These are phyloP conservation scores for Eucalyptus curtisii DNA, from an alignment of 345 rosid species.

Conservation along the genomic window DNA sequence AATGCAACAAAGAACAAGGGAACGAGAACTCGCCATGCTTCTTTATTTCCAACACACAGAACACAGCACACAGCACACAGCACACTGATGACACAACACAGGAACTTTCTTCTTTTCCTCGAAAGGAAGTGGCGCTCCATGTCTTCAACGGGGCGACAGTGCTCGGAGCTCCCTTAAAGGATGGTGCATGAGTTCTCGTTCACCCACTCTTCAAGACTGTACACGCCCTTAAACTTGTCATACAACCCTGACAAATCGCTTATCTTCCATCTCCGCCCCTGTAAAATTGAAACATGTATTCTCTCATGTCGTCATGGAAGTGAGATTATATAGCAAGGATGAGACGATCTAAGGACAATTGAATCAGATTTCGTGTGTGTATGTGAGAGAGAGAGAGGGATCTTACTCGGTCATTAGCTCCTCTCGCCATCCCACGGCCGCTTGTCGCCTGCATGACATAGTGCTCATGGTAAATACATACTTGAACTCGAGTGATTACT, in stretches of 20 bases:
- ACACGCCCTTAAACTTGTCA: not conserved
- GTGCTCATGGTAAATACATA: not conserved
- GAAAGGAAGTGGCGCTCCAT: not conserved
- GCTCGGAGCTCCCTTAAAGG: not conserved
- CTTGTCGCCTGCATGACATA: too few relatives aligned
- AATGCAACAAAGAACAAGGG: not conserved
- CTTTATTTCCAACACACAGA: not conserved
- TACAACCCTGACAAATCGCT: rapidly evolving
- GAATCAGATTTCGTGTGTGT: not conserved
- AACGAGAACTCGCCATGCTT: not conserved
- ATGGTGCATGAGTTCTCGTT: not conserved
- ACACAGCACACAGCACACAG: not conserved
- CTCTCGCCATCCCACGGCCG: too few relatives aligned
- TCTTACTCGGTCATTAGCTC: too few relatives aligned
- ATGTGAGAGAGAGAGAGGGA: too few relatives aligned
- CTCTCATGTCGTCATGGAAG: not conserved
- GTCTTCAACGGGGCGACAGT: not conserved
- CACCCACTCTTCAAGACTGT: not conserved
- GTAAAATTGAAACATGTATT: not conserved
- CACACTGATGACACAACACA: not conserved
- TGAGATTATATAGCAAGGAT: not conserved
- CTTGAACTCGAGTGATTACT: not conserved
- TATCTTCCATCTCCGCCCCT: rapidly evolving
- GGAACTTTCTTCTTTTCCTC: not conserved
- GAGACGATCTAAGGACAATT: not conserved